Evolutionary conservation across 1,139 yeast genomes (phyloP), one percentile per base, ranked within the genome.

Genomic region (Kluyveromyces marxianus): DNA sequence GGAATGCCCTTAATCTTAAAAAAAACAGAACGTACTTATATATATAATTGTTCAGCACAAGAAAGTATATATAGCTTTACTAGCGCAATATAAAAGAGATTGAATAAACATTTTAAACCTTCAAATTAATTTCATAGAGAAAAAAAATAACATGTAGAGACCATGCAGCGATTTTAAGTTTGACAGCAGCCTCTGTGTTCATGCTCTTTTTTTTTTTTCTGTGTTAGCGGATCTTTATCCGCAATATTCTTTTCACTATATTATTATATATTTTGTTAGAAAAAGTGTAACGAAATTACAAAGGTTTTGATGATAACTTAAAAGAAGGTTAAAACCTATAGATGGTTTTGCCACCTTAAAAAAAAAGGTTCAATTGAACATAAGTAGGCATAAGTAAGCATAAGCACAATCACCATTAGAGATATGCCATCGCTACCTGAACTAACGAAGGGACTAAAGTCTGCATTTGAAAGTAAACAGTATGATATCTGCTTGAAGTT

Each of bases 381-480:
- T 7, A 24, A 10, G 35, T 38, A 41, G 21, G 32, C 5, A 26
- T 37, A 24, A n/a, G 8, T 14, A 14, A 14, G 21, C 21, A 14
- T 14, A 14, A 14, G 21, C 21, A 14, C 21, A 14, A 14, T 14
- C 21, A 14, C 21, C 21, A 14, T 14, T 14, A 14, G 21, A 14
- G 21, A 10, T 25, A 58, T 59, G 63, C 50, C 57, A 5, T 57
- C 67, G 1, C 48, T 75, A 44, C 70, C 69, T 47, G 67, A 81
- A 51, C 69, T 83, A 43, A 84, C 95, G 1, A 76, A 77, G 39
- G 81, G 85, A 55, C 74, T 89, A 53, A 80, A 85, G 49, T 67
- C 70, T 45, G 73, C 81, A 32, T 90, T 79, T 58, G 81, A 81
- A 34, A 59, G 72, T 21, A 77, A 76, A 45, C 75, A 87, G 47